Evolutionary conservation across 805 yeast genomes (phyloP).

Genomic region (Monosporozyma solicola): DNA sequence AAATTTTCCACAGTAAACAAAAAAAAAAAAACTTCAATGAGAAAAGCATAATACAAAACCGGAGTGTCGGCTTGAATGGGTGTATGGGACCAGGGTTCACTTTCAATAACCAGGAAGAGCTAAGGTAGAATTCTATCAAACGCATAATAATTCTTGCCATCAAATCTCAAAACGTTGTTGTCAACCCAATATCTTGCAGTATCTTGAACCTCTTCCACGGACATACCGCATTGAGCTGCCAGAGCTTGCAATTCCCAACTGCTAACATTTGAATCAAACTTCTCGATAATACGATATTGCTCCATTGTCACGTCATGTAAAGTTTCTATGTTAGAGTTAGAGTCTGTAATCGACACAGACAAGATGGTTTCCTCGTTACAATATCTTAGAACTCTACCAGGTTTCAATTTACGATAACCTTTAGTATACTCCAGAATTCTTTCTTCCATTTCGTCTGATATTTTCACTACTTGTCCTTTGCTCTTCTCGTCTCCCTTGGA

Average conservation of each 20-base stretch:
- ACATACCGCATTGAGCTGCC: background rate
- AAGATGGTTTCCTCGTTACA: constrained; percentile 56
- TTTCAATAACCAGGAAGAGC: background rate
- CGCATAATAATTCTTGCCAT: background rate
- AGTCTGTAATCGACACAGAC: constrained; percentile 47
- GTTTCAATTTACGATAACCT: constrained; percentile 37
- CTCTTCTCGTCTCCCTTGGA: background rate
- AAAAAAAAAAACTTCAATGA: background rate
- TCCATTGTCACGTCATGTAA: background rate
- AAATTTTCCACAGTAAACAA: background rate
- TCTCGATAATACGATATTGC: constrained; percentile 7
- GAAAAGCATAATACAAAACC: background rate
- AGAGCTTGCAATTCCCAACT: constrained; percentile 24
- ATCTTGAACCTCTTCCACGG: constrained; percentile 29
- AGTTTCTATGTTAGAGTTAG: constrained; percentile 22
- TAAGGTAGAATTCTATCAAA: background rate
- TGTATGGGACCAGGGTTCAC: background rate
- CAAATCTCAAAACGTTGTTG: background rate
- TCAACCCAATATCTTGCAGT: constrained; percentile 23
- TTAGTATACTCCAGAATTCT: constrained; percentile 31
- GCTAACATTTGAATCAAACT: constrained; percentile 14
- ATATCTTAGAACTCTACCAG: constrained; percentile 51
- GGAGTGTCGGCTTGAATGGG: background rate
- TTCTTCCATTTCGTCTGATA: background rate
- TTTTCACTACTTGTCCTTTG: background rate